phyloP scores from a whole-genome alignment of 2,329 filamentous ascomycete species.

The Fusarium neocosmosporiellum region DNA sequence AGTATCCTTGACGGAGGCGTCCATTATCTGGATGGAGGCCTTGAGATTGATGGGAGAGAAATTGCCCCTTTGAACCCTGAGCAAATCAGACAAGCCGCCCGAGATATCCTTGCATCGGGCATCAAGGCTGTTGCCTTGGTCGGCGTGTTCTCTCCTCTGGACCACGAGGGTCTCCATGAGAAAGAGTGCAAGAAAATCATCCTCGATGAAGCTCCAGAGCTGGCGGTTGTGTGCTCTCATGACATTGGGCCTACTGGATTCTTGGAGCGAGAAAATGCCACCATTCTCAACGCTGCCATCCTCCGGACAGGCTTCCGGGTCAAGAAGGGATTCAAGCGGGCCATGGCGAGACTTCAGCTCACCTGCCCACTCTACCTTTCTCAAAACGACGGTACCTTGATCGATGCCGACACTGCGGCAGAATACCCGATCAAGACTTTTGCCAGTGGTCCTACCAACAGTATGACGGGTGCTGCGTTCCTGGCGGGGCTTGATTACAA shows the following conservation, averaged over 20 bases:
- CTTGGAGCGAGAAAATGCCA: constrained; percentile 63
- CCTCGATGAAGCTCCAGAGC: constrained; percentile 47
- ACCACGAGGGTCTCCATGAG: constrained; percentile 55
- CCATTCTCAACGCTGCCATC: constrained; percentile 65
- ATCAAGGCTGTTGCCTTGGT: constrained; percentile 55
- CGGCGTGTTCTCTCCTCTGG: constrained; percentile 59
- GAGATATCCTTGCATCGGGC: constrained; percentile 49
- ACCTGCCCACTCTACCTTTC: constrained; percentile 61
- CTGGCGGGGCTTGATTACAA: constrained; percentile 59
- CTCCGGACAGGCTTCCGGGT: constrained; percentile 59
- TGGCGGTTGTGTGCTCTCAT: constrained; percentile 56
- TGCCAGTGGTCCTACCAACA: constrained; percentile 65
- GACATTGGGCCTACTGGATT: constrained; percentile 58
- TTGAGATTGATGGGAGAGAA: constrained; percentile 61
- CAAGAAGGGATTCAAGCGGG: constrained; percentile 59
- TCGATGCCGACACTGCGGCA: constrained; percentile 59
- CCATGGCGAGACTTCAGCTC: constrained; percentile 56
- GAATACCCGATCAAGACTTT: constrained; percentile 65
- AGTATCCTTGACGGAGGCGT: constrained; percentile 55
- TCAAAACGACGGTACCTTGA: constrained; percentile 65
- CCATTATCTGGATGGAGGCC: constrained; percentile 57
- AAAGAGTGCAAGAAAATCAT: constrained; percentile 52
- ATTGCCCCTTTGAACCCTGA: constrained; percentile 52
- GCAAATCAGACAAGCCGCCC: constrained; percentile 50
- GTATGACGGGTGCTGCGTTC: constrained; percentile 64